These are phyloP conservation scores for Phytophthora capsici DNA, from an alignment of 352 stramenopile genomes.

Conservation along the genomic window DNA sequence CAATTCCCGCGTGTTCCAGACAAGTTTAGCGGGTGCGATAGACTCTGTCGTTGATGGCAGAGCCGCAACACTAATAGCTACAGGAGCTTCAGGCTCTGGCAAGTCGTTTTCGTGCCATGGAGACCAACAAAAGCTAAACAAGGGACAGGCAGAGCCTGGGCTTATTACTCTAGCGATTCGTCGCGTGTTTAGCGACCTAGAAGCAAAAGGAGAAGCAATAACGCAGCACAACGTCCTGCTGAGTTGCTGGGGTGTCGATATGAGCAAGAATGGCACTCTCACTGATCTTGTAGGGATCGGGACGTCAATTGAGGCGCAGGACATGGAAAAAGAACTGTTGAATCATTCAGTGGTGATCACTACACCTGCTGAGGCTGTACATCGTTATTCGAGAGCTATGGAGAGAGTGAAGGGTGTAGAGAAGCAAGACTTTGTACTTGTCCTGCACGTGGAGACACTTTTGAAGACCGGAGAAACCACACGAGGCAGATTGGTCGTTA, in stretches of 20 bases:
- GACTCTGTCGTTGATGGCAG: conserved; percentile 36
- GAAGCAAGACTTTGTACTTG: conserved; percentile 51
- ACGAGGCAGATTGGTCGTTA: conserved; percentile 47
- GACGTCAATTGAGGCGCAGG: not conserved
- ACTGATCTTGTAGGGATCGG: conserved; percentile 16
- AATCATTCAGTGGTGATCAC: conserved; percentile 34
- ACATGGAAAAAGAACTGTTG: conserved; percentile 32
- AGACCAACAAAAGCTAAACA: conserved; percentile 27
- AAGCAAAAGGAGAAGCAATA: not conserved
- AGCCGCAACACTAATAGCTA: conserved; percentile 50
- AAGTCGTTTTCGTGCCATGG: conserved; percentile 77
- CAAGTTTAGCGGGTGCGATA: conserved; percentile 42
- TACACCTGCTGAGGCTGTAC: conserved; percentile 40
- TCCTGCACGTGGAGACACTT: conserved; percentile 52
- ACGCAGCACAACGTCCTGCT: conserved; percentile 28
- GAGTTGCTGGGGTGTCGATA: conserved; percentile 31
- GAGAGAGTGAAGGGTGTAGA: conserved; percentile 10
- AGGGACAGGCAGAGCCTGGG: conserved; percentile 15
- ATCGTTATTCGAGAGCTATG: conserved; percentile 42
- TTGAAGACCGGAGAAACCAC: conserved; percentile 26
- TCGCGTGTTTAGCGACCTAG: conserved; percentile 40
- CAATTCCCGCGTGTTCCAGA: conserved; percentile 51
- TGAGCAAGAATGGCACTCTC: conserved; percentile 12
- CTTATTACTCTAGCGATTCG: conserved; percentile 48
- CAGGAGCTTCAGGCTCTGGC: conserved; percentile 49